Base-by-base conservation (phyloP, 1,284 basidiomycete species). In the Hemileccinum hortonii region DNA sequence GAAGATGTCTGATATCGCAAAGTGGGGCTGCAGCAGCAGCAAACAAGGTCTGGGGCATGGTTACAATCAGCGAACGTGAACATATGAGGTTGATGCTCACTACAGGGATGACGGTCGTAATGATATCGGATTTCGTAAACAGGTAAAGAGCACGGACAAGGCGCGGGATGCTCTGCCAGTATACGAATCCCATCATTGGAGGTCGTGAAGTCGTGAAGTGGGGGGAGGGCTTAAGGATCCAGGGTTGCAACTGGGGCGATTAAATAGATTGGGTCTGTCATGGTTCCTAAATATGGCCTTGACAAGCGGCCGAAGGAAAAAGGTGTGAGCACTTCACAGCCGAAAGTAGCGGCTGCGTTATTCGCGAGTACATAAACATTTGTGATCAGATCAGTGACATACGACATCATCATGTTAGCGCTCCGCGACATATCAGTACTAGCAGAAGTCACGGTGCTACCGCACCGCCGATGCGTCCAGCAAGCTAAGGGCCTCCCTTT, bases 71-170 rank as follows among this genome's bases (percentile, higher is more conserved):
- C 32, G 32, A 16, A 22, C 18, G 30, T 41, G 49, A 42, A 49
- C 43, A 36, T 41, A 30, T 26, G 4, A 29, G n/a, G 38, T 55
- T 24, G n/a, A 12, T 38, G 18, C 49, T 46, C 44, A 77, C 76
- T 35, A 70, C 65, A 6, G 76, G 76, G n/a, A 74, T 58, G 32
- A 78, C 40, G 8, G 66, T 72, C 10, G 74, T 76, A 50, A 67
- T 59, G 45, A 75, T 61, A 52, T 77, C 75, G 3, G 73, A 65
- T 55, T 73, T 71, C 18, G 71, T 73, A 61, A 75, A 77, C 44
- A 71, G 56, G 52, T 68, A 61, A n/a, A 63, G 56, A 19, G 69
- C 50, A 35, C 53, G 52, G 46, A 47, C 15, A 11, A 52, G 43
- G 36, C 52, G 54, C 16, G 41, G 37, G 18, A 54, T 26, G 45